Evolutionary conservation across 345 rosid genomes (phyloP).

Genomic region (Corymbia maculata): DNA sequence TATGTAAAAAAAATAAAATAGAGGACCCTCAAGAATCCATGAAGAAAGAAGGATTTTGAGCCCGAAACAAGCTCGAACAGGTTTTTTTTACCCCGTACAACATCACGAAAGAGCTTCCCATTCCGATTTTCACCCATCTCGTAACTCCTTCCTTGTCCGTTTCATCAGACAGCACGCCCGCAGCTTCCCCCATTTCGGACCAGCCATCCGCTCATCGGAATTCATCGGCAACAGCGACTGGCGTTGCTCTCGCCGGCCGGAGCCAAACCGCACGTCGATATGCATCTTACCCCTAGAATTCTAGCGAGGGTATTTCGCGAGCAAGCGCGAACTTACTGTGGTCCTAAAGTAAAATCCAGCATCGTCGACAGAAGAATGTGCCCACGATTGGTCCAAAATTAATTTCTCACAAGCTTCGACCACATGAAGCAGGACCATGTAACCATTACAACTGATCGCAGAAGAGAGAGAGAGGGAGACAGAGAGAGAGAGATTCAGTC

Average conservation of each 20-base stretch:
- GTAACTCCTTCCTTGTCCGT: neutral
- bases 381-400: neutral
- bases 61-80: neutral
- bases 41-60: neutral
- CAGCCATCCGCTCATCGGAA: neutral
- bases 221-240: accelerated
- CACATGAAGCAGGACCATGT: neutral
- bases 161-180: neutral
- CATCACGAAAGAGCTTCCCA: neutral
- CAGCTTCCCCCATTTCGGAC: neutral
- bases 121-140: neutral
- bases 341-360: neutral
- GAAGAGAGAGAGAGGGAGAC: neutral
- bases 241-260: neutral
- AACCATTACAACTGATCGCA: neutral
- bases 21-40: neutral
- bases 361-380: neutral
- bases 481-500: neutral
- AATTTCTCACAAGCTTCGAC: neutral
- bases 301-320: neutral
- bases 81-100: neutral
- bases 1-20: neutral
- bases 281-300: neutral
- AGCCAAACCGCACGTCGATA: neutral
- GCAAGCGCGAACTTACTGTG: neutral